These are phyloP conservation scores for Oryza officinalis DNA, from an alignment of 176 grass and related monocot species.

Conservation along the genomic window DNA sequence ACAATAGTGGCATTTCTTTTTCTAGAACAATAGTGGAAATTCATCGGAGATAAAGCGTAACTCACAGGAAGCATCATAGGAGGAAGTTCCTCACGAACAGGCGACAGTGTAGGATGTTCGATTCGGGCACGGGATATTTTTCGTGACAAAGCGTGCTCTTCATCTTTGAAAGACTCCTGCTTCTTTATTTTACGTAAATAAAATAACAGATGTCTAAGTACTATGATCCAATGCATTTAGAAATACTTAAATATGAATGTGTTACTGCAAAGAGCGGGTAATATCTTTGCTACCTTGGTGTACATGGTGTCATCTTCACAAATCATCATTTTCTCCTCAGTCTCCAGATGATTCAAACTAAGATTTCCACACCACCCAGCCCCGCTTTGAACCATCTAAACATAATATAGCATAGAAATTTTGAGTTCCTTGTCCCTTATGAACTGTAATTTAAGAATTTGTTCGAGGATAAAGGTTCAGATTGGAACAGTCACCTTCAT, in stretches of 20 bases:
- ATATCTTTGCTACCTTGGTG: slow-evolving; percentile 44
- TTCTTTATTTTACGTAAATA: slow-evolving; percentile 57
- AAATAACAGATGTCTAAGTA: slow-evolving; percentile 21
- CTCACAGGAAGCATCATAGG: slow-evolving; percentile 49
- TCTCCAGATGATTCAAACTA: slow-evolving; percentile 32
- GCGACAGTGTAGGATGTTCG: slow-evolving; percentile 71
- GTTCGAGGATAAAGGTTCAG: neutral
- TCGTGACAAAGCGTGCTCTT: slow-evolving; percentile 22
- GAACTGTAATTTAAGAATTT: neutral
- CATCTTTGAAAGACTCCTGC: slow-evolving; percentile 51
- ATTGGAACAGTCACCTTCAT: slow-evolving; percentile 58
- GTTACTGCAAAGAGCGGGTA: neutral
- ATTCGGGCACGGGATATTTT: slow-evolving; percentile 56
- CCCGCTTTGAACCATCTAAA: slow-evolving; percentile 85
- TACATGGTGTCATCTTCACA: slow-evolving; percentile 67
- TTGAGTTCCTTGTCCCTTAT: neutral
- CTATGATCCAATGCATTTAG: neutral
- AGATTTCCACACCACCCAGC: slow-evolving; percentile 61
- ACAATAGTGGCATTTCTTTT: neutral
- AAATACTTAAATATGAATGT: slow-evolving; percentile 20
- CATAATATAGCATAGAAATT: slow-evolving; percentile 23
- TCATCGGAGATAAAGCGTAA: neutral
- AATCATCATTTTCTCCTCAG: slow-evolving; percentile 84
- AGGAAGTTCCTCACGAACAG: slow-evolving; percentile 56
- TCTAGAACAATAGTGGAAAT: neutral